A percentile compares a stretch with the other conserved stretches of the same genome.
phyloP scores from a whole-genome alignment of 192 early-diverging fungal genomes.

The Umbelopsis sp. region DNA sequence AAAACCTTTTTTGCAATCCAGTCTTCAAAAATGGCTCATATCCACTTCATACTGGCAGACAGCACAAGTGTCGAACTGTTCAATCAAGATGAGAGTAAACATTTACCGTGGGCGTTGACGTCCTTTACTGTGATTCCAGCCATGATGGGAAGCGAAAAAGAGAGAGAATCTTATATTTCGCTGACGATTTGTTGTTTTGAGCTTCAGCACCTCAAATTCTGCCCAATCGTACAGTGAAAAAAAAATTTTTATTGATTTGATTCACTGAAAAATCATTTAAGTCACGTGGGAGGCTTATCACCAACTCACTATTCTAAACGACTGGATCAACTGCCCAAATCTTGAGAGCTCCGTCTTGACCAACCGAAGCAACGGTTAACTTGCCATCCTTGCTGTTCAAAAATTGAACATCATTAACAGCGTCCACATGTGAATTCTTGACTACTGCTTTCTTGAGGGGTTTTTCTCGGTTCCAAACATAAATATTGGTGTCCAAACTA shows the following conservation, averaged over 20 bases:
- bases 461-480: constrained; percentile 84
- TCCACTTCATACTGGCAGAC: background rate
- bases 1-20: background rate
- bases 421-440: constrained; percentile 78
- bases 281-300: constrained; percentile 14
- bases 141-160: constrained; percentile 25
- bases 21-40: background rate
- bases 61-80: background rate
- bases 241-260: constrained; percentile 21
- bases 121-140: constrained; percentile 95
- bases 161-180: constrained; percentile 9
- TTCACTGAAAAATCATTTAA: background rate
- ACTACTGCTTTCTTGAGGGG: constrained; percentile 78
- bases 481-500: constrained; percentile 88
- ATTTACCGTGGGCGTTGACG: constrained; percentile 81
- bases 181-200: constrained; percentile 10
- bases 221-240: background rate
- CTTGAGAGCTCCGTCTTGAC: constrained; percentile 84
- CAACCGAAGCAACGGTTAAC: constrained; percentile 69
- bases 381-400: constrained; percentile 46
- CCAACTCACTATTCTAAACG: constrained; percentile 17
- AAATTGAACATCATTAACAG: constrained; percentile 74
- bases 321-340: constrained; percentile 52
- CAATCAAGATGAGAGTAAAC: background rate
- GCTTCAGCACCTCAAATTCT: background rate